These are phyloP conservation scores for Candida sonorensis DNA, from an alignment of 805 yeast species.

Conservation along the genomic window DNA sequence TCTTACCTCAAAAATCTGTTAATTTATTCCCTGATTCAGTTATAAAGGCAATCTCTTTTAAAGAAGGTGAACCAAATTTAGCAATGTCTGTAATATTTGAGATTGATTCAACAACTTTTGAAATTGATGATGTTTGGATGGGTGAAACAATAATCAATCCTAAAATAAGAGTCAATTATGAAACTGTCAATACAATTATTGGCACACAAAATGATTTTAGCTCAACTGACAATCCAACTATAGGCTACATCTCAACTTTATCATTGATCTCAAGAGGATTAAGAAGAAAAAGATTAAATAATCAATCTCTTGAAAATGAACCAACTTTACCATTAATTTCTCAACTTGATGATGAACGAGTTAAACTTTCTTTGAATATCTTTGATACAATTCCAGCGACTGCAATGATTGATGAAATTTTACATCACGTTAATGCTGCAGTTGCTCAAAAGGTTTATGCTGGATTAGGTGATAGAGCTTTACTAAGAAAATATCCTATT, in stretches of 20 bases:
- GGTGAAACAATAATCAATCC: constrained; percentile 68
- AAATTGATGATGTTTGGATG: constrained; percentile 67
- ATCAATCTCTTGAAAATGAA: constrained; percentile 38
- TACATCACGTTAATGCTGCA: constrained; percentile 74
- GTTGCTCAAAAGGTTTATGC: constrained; percentile 78
- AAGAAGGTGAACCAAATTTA: constrained; percentile 51
- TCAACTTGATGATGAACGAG: constrained; percentile 80
- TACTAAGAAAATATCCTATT: constrained; percentile 79
- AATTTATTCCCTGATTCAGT: constrained; percentile 65
- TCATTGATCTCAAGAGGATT: constrained; percentile 61
- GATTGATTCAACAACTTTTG: constrained; percentile 64
- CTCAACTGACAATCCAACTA: constrained; percentile 47
- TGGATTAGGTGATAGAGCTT: constrained; percentile 69
- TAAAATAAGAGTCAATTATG: constrained; percentile 47
- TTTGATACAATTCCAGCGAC: constrained; percentile 54
- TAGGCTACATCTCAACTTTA: constrained; percentile 54
- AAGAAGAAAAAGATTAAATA: constrained; percentile 58
- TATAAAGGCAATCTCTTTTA: constrained; percentile 53
- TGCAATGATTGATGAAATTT: constrained; percentile 64
- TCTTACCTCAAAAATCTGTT: constrained; percentile 68
- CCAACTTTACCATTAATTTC: constrained; percentile 63
- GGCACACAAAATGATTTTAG: constrained; percentile 18
- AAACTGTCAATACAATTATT: constrained; percentile 48
- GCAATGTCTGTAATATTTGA: constrained; percentile 76
- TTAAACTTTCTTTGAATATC: constrained; percentile 63